Percentiles rank a stretch among this genome's conserved stretches.
Conservation (phyloP, 1,139 yeast genomes). For the Magnusiomyces magnusii region DNA sequence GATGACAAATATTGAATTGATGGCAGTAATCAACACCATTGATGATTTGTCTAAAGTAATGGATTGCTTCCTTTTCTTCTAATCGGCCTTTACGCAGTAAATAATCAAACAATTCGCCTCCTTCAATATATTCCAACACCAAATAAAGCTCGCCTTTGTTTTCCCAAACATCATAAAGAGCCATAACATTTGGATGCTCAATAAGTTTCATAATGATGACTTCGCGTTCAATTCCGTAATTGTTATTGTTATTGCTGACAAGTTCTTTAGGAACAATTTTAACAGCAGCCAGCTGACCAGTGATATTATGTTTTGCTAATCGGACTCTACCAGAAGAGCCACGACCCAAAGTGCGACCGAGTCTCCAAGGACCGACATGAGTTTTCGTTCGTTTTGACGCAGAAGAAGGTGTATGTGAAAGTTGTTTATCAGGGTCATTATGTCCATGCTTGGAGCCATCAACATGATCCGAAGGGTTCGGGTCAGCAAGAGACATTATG, state of each 20-base stretch:
- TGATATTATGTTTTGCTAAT: conserved; percentile 74
- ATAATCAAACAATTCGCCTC: conserved; percentile 93
- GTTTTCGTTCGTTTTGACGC: conserved; percentile 47
- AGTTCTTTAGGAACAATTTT: conserved; percentile 88
- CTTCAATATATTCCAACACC: conserved; percentile 92
- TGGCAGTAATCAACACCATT: conserved; percentile 92
- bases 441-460: neutral
- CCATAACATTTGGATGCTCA: conserved; percentile 90
- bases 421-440: conserved; percentile 27
- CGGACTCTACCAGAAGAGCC: conserved; percentile 95
- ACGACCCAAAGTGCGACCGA: conserved; percentile 89
- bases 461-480: neutral
- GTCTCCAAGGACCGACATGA: conserved; percentile 93
- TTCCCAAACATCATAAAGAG: conserved; percentile 98
- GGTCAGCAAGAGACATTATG: neutral
- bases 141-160: conserved; percentile 86
- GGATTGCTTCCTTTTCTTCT: conserved; percentile 83
- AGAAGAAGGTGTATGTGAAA: conserved; percentile 44
- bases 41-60: conserved; percentile 86
- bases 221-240: conserved; percentile 90
- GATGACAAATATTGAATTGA: conserved; percentile 79
- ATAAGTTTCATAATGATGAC: conserved; percentile 87
- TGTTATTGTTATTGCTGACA: conserved; percentile 13
- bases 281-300: conserved; percentile 92
- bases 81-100: conserved; percentile 81